These are phyloP conservation scores for Linderniella brevidens DNA, from an alignment of 257 asterid species.

Conservation along the genomic window DNA sequence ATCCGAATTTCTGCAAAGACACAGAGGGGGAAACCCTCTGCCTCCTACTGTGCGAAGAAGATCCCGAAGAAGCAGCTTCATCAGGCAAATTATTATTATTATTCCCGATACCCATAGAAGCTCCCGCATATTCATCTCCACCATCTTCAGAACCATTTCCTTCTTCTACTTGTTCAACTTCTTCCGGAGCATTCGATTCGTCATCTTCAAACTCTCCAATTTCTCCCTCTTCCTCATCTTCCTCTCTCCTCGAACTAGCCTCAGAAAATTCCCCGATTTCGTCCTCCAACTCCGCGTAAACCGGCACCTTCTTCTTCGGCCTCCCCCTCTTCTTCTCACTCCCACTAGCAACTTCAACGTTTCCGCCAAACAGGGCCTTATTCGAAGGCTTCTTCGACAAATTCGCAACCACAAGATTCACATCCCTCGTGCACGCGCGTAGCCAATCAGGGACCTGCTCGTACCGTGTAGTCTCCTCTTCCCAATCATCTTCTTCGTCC, in stretches of 20 bases:
- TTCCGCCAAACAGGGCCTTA: conserved; percentile 37
- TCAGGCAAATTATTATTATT: conserved; percentile 23
- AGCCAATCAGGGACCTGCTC: conserved; percentile 94
- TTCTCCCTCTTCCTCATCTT: conserved; percentile 44
- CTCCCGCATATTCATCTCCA: conserved; percentile 42
- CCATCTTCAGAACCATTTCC: conserved; percentile 41
- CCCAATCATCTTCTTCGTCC: conserved; percentile 97
- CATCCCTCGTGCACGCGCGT: conserved; percentile 74
- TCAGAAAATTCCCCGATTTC: conserved; percentile 79
- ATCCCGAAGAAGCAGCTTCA: conserved; percentile 76
- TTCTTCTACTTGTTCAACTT: conserved; percentile 72
- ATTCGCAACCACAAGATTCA: conserved; percentile 47
- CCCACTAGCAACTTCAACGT: conserved; percentile 41
- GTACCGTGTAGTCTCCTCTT: conserved; percentile 76
- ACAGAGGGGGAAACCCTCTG: conserved; percentile 59
- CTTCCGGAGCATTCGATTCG: conserved; percentile 36
- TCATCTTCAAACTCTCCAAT: conserved; percentile 76
- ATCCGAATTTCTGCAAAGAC: conserved; percentile 96
- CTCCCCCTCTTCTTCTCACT: conserved; percentile 73
- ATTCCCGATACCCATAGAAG: conserved; percentile 30
- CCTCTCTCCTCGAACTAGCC: conserved; percentile 63
- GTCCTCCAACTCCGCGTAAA: conserved; percentile 89
- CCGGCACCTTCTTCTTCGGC: conserved; percentile 70
- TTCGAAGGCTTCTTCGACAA: conserved; percentile 74
- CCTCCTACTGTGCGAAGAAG: conserved; percentile 68